Evolutionary conservation across 768 basidiomycete genomes (phyloP).

Genomic region (Tricholoma flavovirens): DNA sequence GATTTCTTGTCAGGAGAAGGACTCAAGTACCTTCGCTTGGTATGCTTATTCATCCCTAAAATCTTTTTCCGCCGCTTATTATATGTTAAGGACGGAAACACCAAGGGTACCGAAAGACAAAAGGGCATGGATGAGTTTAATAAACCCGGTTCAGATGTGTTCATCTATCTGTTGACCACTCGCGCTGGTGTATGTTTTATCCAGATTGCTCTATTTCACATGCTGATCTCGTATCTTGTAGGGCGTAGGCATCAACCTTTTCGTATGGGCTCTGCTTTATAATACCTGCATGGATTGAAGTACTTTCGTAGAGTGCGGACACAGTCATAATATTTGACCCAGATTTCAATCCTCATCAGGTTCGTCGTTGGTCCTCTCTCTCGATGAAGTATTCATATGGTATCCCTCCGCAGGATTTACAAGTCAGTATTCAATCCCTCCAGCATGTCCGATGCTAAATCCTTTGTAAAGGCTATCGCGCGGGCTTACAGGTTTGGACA

Average conservation of each 20-base stretch:
- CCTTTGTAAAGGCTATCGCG: conserved; percentile 70
- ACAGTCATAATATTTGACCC: conserved; percentile 93
- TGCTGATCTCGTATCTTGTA: conserved; percentile 13
- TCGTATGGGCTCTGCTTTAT: conserved; percentile 29
- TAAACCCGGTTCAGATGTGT: conserved; percentile 76
- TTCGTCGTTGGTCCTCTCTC: conserved; percentile 23
- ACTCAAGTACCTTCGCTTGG: conserved; percentile 72
- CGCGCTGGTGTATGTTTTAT: conserved; percentile 63
- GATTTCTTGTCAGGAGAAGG: conserved; percentile 85
- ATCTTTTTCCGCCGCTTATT: not conserved
- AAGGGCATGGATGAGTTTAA: conserved; percentile 96
- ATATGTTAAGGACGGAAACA: conserved; percentile 72
- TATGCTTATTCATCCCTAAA: conserved; percentile 25
- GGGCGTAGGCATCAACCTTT: conserved; percentile 89
- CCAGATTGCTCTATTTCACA: not conserved
- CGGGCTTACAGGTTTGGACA: conserved; percentile 95
- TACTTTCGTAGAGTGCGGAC: conserved; percentile 69
- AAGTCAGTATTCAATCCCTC: conserved; percentile 46
- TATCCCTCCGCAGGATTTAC: conserved; percentile 58
- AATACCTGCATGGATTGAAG: not conserved
- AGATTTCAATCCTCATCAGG: conserved; percentile 98
- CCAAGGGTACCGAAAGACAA: conserved; percentile 80
- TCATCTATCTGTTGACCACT: conserved; percentile 88
- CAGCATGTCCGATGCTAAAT: not conserved
- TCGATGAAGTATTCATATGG: not conserved